These are phyloP conservation scores for Pythium utonaiense DNA, from an alignment of 352 stramenopile genomes.

Conservation along the genomic window DNA sequence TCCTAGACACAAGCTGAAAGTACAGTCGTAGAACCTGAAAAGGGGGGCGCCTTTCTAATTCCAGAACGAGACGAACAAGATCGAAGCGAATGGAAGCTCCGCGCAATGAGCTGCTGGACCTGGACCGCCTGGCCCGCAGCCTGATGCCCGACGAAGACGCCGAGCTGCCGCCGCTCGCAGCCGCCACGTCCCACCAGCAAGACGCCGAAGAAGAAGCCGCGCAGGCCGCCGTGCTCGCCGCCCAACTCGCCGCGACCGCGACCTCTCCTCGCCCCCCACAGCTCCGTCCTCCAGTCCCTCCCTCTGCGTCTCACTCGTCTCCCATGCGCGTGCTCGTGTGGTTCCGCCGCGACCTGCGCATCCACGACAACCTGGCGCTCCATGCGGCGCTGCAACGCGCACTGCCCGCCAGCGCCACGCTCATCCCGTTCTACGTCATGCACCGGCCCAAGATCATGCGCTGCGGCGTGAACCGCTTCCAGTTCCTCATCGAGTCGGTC, in stretches of 20 bases:
- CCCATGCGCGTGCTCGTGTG: constrained; percentile 73
- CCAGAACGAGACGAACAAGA: constrained; percentile 11
- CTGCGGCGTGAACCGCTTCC: constrained; percentile 75
- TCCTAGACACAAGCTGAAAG: no score
- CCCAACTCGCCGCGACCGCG: constrained; percentile 22
- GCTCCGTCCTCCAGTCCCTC: not conserved
- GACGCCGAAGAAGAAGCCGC: constrained; percentile 27
- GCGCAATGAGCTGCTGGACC: constrained; percentile 26
- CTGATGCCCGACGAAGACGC: constrained; percentile 36
- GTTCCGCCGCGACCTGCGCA: constrained; percentile 94
- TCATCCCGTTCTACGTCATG: constrained; percentile 89
- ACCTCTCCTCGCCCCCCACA: not conserved
- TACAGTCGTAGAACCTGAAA: no score
- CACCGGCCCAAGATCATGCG: constrained; percentile 86
- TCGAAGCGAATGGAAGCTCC: constrained; percentile 29
- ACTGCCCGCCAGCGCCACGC: constrained; percentile 26
- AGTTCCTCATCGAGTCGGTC: constrained; percentile 94
- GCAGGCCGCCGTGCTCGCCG: constrained; percentile 35
- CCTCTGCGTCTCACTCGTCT: not conserved
- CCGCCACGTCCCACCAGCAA: not conserved
- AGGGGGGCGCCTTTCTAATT: no score
- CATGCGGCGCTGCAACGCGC: constrained; percentile 55
- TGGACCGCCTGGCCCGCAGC: constrained; percentile 36
- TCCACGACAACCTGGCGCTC: constrained; percentile 96
- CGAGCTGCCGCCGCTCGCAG: constrained; percentile 26